A percentile compares a stretch with the other conserved stretches of the same genome.
phyloP scores from a whole-genome alignment of 2,329 filamentous ascomycete genomes.

The Fusarium sp. region DNA sequence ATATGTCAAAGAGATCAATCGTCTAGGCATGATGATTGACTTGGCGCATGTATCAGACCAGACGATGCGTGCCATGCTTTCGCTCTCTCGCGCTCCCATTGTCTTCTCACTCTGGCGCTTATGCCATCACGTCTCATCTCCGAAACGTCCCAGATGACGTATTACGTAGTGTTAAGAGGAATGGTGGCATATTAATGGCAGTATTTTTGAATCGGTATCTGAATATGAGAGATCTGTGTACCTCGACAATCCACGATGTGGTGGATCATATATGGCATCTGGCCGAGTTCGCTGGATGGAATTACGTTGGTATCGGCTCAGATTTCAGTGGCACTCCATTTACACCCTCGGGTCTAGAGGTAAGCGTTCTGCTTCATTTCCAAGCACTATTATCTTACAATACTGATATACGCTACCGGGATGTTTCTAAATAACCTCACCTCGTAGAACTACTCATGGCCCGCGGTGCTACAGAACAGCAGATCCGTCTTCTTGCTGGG shows the following conservation, averaged over 20 bases:
- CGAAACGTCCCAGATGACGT: slow-evolving; percentile 60
- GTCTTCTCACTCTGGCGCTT: slow-evolving; percentile 52
- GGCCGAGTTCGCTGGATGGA: slow-evolving; percentile 53
- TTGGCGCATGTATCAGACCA: slow-evolving; percentile 51
- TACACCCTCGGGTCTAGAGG: slow-evolving; percentile 45
- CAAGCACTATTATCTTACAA: too few relatives aligned
- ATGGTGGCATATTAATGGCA: slow-evolving; percentile 59
- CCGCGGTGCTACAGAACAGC: slow-evolving; percentile 50
- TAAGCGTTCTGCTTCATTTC: too few relatives aligned
- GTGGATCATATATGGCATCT: slow-evolving; percentile 54
- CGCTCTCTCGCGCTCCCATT: slow-evolving; percentile 46
- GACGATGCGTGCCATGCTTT: slow-evolving; percentile 50
- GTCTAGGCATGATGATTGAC: slow-evolving; percentile 54
- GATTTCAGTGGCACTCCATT: slow-evolving; percentile 54
- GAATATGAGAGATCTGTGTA: slow-evolving; percentile 49
- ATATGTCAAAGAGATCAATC: slow-evolving; percentile 55
- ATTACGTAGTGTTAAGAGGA: slow-evolving; percentile 52
- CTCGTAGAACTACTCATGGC: slow-evolving; percentile 50
- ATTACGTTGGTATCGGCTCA: slow-evolving; percentile 56
- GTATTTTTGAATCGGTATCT: slow-evolving; percentile 55
- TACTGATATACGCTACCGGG: slow-evolving; percentile 22
- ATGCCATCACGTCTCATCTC: slow-evolving; percentile 48
- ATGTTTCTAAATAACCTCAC: slow-evolving; percentile 55
- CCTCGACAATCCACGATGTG: slow-evolving; percentile 53
- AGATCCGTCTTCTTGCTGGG: slow-evolving; percentile 45